phyloP scores from a whole-genome alignment of 1,284 basidiomycete genomes.

The Taiwanofungus camphoratus region DNA sequence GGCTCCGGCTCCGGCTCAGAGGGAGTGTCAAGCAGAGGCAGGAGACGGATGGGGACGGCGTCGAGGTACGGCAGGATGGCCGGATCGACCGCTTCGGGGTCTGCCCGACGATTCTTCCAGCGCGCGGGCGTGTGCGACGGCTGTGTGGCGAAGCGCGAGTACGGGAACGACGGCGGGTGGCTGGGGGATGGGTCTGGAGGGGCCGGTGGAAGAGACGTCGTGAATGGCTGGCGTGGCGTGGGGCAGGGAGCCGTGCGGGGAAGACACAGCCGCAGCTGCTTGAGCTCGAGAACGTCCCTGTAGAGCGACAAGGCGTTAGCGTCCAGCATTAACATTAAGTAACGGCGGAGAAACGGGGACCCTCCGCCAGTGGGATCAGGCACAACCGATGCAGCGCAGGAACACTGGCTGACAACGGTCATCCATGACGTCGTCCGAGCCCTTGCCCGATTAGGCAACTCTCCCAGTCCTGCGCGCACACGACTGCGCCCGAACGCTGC shows the following conservation, averaged over 20 bases:
- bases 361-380: too few species aligned
- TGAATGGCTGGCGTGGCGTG: constrained; percentile 22
- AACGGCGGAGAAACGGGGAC: neutral
- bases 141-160: constrained; percentile 24
- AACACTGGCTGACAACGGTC: too few species aligned
- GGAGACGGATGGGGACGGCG: constrained; percentile 28
- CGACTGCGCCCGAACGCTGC: too few species aligned
- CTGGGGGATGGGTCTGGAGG: constrained; percentile 20
- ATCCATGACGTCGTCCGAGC: constrained; percentile 15
- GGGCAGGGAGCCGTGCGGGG: constrained; percentile 26
- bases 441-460: constrained; percentile 1
- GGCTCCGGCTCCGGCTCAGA: constrained; percentile 5
- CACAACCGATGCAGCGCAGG: neutral
- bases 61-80: constrained; percentile 29
- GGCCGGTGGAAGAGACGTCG: constrained; percentile 19
- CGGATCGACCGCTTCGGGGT: constrained; percentile 20
- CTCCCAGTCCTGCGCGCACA: neutral
- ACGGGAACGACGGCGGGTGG: constrained; percentile 19
- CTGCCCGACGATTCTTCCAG: constrained; percentile 26
- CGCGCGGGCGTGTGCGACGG: constrained; percentile 24
- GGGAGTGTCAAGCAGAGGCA: constrained; percentile 24
- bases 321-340: neutral
- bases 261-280: constrained; percentile 31
- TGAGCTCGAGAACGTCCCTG: constrained; percentile 35
- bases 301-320: neutral